Percentiles rank a stretch among this genome's conserved stretches.
phyloP scores from a whole-genome alignment of 2,329 filamentous ascomycete genomes.

The Fusarium sp. region DNA sequence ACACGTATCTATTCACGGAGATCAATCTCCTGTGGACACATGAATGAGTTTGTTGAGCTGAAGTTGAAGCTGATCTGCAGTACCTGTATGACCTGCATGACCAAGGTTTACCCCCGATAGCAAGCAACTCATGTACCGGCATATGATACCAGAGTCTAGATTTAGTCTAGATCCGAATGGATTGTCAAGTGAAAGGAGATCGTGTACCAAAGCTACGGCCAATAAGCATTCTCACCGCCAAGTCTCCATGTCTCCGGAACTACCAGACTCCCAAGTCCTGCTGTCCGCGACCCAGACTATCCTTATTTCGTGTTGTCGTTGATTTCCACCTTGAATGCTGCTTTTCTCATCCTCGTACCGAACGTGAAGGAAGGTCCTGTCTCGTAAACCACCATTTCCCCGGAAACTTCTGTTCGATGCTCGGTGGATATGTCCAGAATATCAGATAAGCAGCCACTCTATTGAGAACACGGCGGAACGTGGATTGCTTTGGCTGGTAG shows the following conservation, averaged over 20 bases:
- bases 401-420: conserved; percentile 53
- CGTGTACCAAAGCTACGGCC: neutral
- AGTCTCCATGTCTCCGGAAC: conserved; percentile 40
- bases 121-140: neutral
- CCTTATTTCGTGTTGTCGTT: neutral
- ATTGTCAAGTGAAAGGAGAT: neutral
- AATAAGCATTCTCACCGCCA: neutral
- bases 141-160: neutral
- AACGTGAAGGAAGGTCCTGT: neutral
- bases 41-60: conserved; percentile 22
- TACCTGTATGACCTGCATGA: neutral
- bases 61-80: neutral
- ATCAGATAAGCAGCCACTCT: conserved; percentile 48
- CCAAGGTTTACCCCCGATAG: neutral
- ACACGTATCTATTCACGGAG: neutral
- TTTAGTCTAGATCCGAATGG: neutral
- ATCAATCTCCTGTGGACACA: conserved; percentile 31
- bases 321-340: neutral
- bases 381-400: conserved; percentile 44
- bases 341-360: neutral
- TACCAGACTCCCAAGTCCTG: conserved; percentile 31
- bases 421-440: conserved; percentile 57
- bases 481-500: conserved; percentile 46
- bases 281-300: conserved; percentile 26
- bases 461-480: conserved; percentile 41